Base-by-base conservation (phyloP, 768 basidiomycete species). In the Boletus reticulatus region DNA sequence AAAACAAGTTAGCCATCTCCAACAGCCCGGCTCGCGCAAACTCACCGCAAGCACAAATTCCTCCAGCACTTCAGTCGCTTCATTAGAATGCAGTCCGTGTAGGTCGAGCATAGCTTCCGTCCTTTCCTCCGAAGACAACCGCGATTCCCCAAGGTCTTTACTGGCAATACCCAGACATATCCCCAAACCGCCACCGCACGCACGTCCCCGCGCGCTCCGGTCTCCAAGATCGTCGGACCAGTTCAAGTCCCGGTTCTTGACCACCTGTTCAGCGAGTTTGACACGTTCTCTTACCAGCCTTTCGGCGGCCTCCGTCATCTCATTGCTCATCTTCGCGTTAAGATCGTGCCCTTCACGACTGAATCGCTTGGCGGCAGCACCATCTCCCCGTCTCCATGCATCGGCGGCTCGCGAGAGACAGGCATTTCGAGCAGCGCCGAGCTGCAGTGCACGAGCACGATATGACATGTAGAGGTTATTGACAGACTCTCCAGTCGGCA, bases 381-480 rank as follows among this genome's bases (percentile, higher is more conserved):
- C 96, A 62, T 99, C 97, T 1, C 96, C 95, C 3, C 93, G 81
- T 52, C 92, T 81, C 92, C 94, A 99, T 4, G 95, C 94, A 64
- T 97, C 94, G 4, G 97, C 96, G 13, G 97, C 97, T 43, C 94
- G 84, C 2, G 92, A 92, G 27, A 99, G 79, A 70, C 92, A 97
- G 16, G 93, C 93, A 63, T 98, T 98, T 37, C 97, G 80, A 32
- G 92, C 92, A 2, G 93, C 90, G 48, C 96, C 97, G 22, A 98
- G 84, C 64, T 97, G 90, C 54, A 98, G 79, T 24, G 92, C 94
- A 34, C 89, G 85, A 34, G 87, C 80, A 17, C 97, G 87, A 66
- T 97, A 96, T 1, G 84, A 70, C 85, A 97, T 89, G 73, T 99
- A 99, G 59, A 97, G 71, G 49, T 70, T 79, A 69, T 85, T 94